Conservation (phyloP, 2,329 filamentous ascomycete species). For the Aspergillus spinulosporus region DNA sequence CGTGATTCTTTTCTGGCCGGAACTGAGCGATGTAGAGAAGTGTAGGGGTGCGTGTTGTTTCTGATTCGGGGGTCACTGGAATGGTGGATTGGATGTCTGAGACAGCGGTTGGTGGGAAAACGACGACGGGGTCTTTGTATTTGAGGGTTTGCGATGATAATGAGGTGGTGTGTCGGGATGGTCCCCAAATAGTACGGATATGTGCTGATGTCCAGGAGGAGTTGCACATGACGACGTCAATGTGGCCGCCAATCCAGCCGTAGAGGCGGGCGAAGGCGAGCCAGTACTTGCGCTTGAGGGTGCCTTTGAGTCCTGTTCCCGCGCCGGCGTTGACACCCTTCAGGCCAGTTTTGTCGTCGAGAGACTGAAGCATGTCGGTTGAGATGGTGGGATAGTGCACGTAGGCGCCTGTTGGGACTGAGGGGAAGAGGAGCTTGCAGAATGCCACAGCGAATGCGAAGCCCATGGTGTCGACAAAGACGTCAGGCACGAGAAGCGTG, state of each 20-base stretch:
- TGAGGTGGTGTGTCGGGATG: constrained; percentile 31
- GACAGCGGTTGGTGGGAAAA: constrained; percentile 92
- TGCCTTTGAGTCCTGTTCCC: constrained; percentile 70
- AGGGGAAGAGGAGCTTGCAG: constrained; percentile 76
- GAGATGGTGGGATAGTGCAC: constrained; percentile 98
- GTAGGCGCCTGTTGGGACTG: constrained; percentile 83
- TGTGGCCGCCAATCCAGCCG: constrained; percentile 74
- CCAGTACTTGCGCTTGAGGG: constrained; percentile 81
- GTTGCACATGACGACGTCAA: constrained; percentile 97
- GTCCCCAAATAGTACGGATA: constrained; percentile 77
- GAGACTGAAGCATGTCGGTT: constrained; percentile 89
- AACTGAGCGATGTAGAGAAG: constrained; percentile 97
- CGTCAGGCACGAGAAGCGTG: constrained; percentile 83
- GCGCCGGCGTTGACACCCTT: constrained; percentile 82
- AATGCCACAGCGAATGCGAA: constrained; percentile 89
- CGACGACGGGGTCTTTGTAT: constrained; percentile 58
- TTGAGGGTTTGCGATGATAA: constrained; percentile 32
- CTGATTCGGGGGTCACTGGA: constrained; percentile 67
- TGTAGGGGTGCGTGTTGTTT: constrained; percentile 67
- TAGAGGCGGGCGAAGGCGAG: constrained; percentile 79
- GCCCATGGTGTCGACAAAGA: constrained; percentile 97
- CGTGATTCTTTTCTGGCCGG: constrained; percentile 94
- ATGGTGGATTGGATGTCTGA: constrained; percentile 76
- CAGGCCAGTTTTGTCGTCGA: constrained; percentile 64
- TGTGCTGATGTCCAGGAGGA: constrained; percentile 90